Base-by-base conservation (phyloP, 495 filamentous ascomycete genomes). In the Penicillium psychrofluorescens region DNA sequence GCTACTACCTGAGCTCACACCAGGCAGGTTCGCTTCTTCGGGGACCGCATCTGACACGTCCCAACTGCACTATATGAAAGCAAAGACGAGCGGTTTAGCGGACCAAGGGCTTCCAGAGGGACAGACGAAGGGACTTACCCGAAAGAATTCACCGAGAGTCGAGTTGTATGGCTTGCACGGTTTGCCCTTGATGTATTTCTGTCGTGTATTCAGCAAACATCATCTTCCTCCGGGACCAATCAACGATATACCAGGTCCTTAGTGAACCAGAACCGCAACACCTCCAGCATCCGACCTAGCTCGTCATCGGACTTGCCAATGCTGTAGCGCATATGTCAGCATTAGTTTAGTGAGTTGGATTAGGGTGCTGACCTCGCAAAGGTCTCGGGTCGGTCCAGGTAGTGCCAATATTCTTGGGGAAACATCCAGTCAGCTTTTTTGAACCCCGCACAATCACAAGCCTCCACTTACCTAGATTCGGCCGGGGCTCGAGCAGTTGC, bases 161-260 rank as follows among this genome's bases (percentile, higher is more conserved):
- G 90, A 95, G 63, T 98, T 98, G 66, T 98, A 98, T 7, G 92
- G 92, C 63, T 98, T 98, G 78, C 89, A 95, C 8, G 92, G 92
- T 69, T 90, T 95, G 36, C 92, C 91, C 63, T 97, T 97, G 52
- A 95, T 88, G 55, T 95, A 98, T 80, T 97, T 98, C 75, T 85
- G 56, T 46, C 30, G 41, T 10, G 41, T 6, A 13, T 28, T 59
- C 43, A 64, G 58, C 27, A 55, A 22, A 22, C 22, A 4, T 22
- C 34, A 31, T 27, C 13, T 35, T 35, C 28, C 6, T 15, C 12
- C 27, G 36, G 12, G 10, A 22, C 28, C n/a, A 28, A 38, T 39
- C 28, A 36, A 40, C 30, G 1, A 59, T 71, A 53, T 66, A 85
- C 81, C 71, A 98, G 62, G 59, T 98, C 92, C 60, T 97, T 97